Conservation (phyloP, 352 stramenopile species). For the Pythium myriotylum region DNA sequence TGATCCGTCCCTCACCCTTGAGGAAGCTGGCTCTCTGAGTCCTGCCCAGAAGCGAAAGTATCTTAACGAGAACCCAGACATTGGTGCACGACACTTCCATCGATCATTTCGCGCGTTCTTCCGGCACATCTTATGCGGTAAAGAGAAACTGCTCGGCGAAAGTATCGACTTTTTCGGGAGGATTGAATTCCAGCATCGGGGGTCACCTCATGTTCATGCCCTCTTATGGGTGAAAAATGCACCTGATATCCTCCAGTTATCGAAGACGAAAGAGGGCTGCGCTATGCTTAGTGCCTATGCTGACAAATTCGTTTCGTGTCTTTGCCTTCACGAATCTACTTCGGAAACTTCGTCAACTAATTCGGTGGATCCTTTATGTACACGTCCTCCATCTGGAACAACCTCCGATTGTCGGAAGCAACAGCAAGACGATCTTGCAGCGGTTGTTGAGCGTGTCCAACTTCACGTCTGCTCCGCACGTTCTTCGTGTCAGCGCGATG, state of each 20-base stretch:
- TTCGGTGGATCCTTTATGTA: constrained; percentile 4
- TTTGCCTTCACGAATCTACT: too few species aligned
- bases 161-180: constrained; percentile 32
- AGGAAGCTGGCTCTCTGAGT: constrained; percentile 1
- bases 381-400: constrained; percentile 2
- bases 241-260: constrained; percentile 7
- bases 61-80: constrained; percentile 26
- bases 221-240: background rate
- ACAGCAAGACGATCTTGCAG: background rate
- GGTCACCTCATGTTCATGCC: constrained; percentile 27
- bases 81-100: constrained; percentile 25
- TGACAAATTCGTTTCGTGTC: background rate
- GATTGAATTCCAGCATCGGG: constrained; percentile 30
- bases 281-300: background rate
- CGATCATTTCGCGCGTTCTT: constrained; percentile 27
- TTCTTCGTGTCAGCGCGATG: constrained; percentile 11
- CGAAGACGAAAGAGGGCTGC: background rate
- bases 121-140: constrained; percentile 14
- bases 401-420: too few species aligned
- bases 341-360: background rate
- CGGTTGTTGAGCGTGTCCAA: constrained; percentile 6
- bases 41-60: constrained; percentile 1
- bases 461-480: constrained; percentile 12
- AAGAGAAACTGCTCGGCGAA: constrained; percentile 18
- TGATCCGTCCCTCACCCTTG: constrained; percentile 1